These are phyloP conservation scores for Phytopythium ostracodes DNA, from an alignment of 352 stramenopile species.

Conservation along the genomic window DNA sequence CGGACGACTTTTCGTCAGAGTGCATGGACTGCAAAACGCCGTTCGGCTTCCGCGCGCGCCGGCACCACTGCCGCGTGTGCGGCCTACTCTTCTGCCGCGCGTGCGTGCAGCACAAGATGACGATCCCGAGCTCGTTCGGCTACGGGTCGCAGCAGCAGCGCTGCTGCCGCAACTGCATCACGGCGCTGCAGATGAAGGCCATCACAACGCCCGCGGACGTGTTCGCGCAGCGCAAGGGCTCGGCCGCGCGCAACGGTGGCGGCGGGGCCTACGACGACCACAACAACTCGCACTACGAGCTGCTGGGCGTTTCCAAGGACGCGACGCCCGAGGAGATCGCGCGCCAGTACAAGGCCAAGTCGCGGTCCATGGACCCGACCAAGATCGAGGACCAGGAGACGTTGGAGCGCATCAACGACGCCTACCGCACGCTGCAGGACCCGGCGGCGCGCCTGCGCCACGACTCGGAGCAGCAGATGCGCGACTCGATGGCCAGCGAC, in stretches of 20 bases:
- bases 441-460: slow-evolving; percentile 44
- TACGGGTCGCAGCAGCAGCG: slow-evolving; percentile 72
- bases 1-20: slow-evolving; percentile 82
- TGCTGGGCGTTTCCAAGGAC: slow-evolving; percentile 66
- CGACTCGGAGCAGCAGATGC: slow-evolving; percentile 50
- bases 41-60: slow-evolving; percentile 80
- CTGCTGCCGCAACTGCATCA: slow-evolving; percentile 82
- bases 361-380: slow-evolving; percentile 54
- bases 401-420: slow-evolving; percentile 76
- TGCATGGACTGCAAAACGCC: slow-evolving; percentile 86
- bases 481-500: slow-evolving; percentile 42
- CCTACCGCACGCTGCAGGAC: slow-evolving; percentile 72
- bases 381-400: slow-evolving; percentile 63
- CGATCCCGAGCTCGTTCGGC: slow-evolving; percentile 72
- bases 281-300: slow-evolving; percentile 59
- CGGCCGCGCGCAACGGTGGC: slow-evolving; percentile 39
- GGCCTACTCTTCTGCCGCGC: slow-evolving; percentile 76
- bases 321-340: slow-evolving; percentile 70
- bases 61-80: slow-evolving; percentile 84
- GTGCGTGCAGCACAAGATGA: slow-evolving; percentile 85
- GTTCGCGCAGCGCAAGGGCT: slow-evolving; percentile 73
- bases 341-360: slow-evolving; percentile 72
- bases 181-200: slow-evolving; percentile 78
- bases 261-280: slow-evolving; percentile 26
- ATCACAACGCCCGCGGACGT: slow-evolving; percentile 85